A percentile compares a stretch with the other conserved stretches of the same genome.
Evolutionary conservation across 139 green algal species (phyloP).

Genomic region (Parachlorella kessleri): DNA sequence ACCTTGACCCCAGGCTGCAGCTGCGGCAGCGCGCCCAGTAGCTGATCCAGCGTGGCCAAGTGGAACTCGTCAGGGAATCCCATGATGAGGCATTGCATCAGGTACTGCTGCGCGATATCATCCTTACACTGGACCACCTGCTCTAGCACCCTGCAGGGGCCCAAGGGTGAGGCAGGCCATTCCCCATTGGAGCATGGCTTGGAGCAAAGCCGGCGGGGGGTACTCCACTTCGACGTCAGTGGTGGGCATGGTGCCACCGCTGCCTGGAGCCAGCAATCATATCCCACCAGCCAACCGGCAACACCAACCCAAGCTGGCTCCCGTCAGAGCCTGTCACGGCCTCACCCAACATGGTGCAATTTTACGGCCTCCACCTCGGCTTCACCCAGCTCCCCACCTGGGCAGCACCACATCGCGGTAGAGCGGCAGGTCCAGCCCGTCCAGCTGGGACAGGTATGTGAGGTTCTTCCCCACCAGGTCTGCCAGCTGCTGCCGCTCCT

Average conservation of each 20-base stretch:
- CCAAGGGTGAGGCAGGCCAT: neutral
- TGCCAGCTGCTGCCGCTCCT: conserved; percentile 88
- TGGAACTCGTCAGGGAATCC: conserved; percentile 97
- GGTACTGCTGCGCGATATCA: conserved; percentile 97
- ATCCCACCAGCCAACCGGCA: too few relatives aligned
- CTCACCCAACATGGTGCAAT: too few relatives aligned
- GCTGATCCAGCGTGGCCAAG: conserved; percentile 82
- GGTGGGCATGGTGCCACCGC: too few relatives aligned
- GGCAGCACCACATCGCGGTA: conserved; percentile 76
- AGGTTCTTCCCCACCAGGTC: conserved; percentile 99
- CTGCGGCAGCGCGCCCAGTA: conserved; percentile 84
- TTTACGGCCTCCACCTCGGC: too few relatives aligned
- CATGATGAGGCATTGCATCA: conserved; percentile 90
- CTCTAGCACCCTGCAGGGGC: conserved; percentile 24
- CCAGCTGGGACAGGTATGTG: conserved; percentile 92
- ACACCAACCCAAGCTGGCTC: too few relatives aligned
- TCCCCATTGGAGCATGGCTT: too few relatives aligned
- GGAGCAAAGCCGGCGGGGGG: too few relatives aligned
- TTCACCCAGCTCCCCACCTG: conserved; percentile 29
- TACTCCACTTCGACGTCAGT: too few relatives aligned
- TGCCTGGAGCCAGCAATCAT: too few relatives aligned
- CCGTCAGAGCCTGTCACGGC: too few relatives aligned
- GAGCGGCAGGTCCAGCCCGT: conserved; percentile 88
- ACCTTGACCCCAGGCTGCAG: conserved; percentile 87
- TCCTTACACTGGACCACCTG: conserved; percentile 96